Conservation (phyloP, 495 filamentous ascomycete genomes). For the Penicillium coprophilum region DNA sequence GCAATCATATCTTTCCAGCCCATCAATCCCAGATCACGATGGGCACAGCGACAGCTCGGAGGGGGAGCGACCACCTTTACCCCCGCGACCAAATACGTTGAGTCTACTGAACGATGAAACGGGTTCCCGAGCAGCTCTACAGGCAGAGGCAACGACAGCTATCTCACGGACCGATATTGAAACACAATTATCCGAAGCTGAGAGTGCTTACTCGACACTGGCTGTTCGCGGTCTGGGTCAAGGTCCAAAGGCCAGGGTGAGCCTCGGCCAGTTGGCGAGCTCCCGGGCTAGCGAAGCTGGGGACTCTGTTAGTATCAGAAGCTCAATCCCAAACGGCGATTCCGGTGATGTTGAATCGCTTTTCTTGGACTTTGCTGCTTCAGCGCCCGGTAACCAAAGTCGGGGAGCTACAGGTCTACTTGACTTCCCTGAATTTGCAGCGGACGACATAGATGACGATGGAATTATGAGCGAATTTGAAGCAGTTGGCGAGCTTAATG, state of each 20-base stretch:
- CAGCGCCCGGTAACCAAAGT: conserved; percentile 21
- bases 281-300: conserved; percentile 62
- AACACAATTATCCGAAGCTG: conserved; percentile 67
- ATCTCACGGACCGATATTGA: conserved; percentile 75
- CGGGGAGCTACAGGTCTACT: conserved; percentile 37
- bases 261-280: conserved; percentile 48
- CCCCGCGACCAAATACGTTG: conserved; percentile 60
- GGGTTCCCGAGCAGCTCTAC: conserved; percentile 49
- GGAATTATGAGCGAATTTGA: conserved; percentile 75
- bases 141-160: conserved; percentile 78
- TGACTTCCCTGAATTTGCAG: conserved; percentile 53
- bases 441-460: conserved; percentile 55
- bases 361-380: conserved; percentile 62
- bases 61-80: conserved; percentile 61
- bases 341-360: conserved; percentile 79
- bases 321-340: conserved; percentile 73
- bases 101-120: conserved; percentile 43
- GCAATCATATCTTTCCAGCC: conserved; percentile 4
- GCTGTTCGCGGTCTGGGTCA: conserved; percentile 37
- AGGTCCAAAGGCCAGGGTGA: conserved; percentile 40
- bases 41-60: conserved; percentile 35
- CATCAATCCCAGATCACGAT: conserved; percentile 7
- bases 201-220: conserved; percentile 57
- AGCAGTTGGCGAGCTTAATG: conserved; percentile 63
- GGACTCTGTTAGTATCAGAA: conserved; percentile 81